Evolutionary conservation across 495 filamentous ascomycete species (phyloP).

Genomic region (Xylaria castorea): DNA sequence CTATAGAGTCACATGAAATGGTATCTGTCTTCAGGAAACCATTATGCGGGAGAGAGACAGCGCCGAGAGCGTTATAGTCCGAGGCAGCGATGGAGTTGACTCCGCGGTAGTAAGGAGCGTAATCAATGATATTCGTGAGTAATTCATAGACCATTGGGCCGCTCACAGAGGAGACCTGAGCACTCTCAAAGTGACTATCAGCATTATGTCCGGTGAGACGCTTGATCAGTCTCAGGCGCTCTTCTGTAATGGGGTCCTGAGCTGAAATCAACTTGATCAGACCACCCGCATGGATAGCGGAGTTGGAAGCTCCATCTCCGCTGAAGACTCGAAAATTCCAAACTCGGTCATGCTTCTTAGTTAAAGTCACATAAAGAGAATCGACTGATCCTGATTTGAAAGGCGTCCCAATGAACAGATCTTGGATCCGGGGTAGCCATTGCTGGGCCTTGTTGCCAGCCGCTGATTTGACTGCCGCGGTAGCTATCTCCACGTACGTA

Average conservation of each 20-base stretch:
- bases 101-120: conserved; percentile 47
- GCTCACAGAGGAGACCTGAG: conserved; percentile 31
- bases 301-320: background rate
- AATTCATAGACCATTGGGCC: conserved; percentile 44
- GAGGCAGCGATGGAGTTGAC: conserved; percentile 40
- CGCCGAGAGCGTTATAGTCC: conserved; percentile 41
- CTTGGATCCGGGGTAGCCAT: conserved; percentile 27
- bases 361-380: conserved; percentile 1
- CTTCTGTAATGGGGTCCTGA: conserved; percentile 1
- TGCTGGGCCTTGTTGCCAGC: conserved; percentile 24
- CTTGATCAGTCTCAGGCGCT: conserved; percentile 7
- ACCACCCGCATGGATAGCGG: background rate
- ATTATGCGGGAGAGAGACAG: conserved; percentile 20
- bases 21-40: background rate
- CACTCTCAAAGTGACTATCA: background rate
- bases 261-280: background rate
- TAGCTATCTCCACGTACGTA: conserved; percentile 46
- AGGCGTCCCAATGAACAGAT: background rate
- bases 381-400: background rate
- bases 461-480: conserved; percentile 29
- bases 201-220: background rate
- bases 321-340: conserved; percentile 5
- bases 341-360: background rate
- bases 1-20: background rate
- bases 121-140: conserved; percentile 42